Evolutionary conservation across 371 early-diverging fungal species (phyloP).

Genomic region (Umbelopsis sp.): DNA sequence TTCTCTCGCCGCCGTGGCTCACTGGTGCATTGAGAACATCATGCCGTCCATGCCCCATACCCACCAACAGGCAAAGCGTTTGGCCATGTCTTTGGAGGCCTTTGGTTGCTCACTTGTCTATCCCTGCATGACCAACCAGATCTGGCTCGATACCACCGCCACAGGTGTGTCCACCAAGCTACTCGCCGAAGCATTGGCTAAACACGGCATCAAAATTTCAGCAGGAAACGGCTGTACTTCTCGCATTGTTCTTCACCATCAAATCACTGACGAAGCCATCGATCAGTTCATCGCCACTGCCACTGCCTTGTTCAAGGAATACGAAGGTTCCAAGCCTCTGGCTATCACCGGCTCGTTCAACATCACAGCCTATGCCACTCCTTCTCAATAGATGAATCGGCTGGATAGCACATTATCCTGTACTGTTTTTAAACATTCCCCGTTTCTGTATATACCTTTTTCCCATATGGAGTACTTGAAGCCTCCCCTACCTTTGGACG

Average conservation of each 20-base stretch:
- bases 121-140: constrained; percentile 90
- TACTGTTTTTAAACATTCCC: not conserved
- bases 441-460: constrained; percentile 7
- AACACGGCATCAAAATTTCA: constrained; percentile 54
- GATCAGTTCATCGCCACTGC: constrained; percentile 48
- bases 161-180: constrained; percentile 51
- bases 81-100: constrained; percentile 59
- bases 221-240: constrained; percentile 46
- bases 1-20: constrained; percentile 71
- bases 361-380: constrained; percentile 1
- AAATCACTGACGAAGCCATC: constrained; percentile 63
- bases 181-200: constrained; percentile 46
- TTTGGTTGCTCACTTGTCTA: constrained; percentile 62
- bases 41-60: constrained; percentile 67
- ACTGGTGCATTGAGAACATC: constrained; percentile 66
- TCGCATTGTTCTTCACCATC: constrained; percentile 78
- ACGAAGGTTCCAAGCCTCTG: constrained; percentile 4
- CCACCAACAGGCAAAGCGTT: constrained; percentile 61
- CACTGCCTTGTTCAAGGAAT: constrained; percentile 23
- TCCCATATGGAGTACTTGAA: not conserved
- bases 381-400: not conserved
- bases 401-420: too few relatives aligned
- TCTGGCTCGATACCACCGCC: constrained; percentile 64
- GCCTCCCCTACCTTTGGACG: too few relatives aligned
- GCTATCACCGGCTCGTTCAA: constrained; percentile 1